phyloP scores from a whole-genome alignment of 2,329 filamentous ascomycete species.

The Shiraia bambusicola region DNA sequence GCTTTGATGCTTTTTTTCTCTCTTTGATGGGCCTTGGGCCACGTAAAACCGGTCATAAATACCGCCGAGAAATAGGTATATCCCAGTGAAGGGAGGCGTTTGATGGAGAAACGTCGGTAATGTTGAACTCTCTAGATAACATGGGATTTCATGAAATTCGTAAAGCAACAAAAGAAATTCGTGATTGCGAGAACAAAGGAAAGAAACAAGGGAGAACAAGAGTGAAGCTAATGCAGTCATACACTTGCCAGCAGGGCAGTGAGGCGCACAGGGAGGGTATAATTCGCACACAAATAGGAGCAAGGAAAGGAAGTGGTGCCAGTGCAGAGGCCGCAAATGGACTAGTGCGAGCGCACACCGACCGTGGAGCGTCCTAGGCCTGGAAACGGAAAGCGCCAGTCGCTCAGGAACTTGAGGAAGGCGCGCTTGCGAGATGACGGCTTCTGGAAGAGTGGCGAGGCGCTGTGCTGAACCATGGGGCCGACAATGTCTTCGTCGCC shows the following conservation, averaged over 20 bases:
- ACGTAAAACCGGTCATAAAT: too few relatives aligned
- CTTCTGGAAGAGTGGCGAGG: constrained; percentile 40
- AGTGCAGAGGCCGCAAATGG: constrained; percentile 1
- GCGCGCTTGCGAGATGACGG: constrained; percentile 41
- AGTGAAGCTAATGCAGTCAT: constrained; percentile 35
- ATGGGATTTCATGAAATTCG: constrained; percentile 1
- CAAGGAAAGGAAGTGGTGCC: constrained; percentile 19
- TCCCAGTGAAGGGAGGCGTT: constrained; percentile 25
- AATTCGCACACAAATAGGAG: constrained; percentile 37
- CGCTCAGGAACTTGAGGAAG: constrained; percentile 43
- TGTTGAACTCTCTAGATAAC: constrained; percentile 25
- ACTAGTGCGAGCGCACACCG: constrained; percentile 30
- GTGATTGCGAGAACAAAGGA: constrained; percentile 27
- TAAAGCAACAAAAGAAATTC: constrained; percentile 40
- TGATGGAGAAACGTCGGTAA: constrained; percentile 12
- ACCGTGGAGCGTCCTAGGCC: constrained; percentile 35
- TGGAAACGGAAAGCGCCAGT: constrained; percentile 40
- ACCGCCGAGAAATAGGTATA: constrained; percentile 8
- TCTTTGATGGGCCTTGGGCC: constrained; percentile 9
- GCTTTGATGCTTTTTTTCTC: constrained; percentile 10
- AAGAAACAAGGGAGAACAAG: constrained; percentile 32
- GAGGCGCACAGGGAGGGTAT: constrained; percentile 25
- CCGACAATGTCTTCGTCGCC: constrained; percentile 93
- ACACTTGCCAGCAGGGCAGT: constrained; percentile 32
- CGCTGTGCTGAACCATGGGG: constrained; percentile 68